Evolutionary conservation across 2,329 filamentous ascomycete genomes (phyloP).

Genomic region (Leptographium procerum): DNA sequence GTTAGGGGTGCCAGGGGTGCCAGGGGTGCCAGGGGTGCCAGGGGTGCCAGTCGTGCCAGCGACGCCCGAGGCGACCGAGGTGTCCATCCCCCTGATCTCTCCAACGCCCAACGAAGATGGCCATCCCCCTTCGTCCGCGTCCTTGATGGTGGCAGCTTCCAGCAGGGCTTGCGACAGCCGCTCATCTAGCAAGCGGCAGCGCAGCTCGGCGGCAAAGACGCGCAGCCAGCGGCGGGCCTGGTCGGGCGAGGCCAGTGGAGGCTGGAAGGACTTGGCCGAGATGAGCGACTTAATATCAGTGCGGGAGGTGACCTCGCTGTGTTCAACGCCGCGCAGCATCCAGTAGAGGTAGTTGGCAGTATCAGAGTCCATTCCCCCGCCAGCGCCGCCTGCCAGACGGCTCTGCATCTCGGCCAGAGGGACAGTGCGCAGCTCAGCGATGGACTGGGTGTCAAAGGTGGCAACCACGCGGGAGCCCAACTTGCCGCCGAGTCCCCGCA

Average conservation of each 20-base stretch:
- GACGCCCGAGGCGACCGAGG: neutral
- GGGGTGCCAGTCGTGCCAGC: neutral
- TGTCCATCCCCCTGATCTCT: constrained; percentile 53
- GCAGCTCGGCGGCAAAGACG: constrained; percentile 89
- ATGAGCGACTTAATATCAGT: constrained; percentile 97
- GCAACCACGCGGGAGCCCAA: constrained; percentile 75
- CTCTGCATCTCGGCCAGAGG: constrained; percentile 65
- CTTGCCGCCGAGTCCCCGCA: constrained; percentile 90
- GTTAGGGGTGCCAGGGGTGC: too few species aligned
- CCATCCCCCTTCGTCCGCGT: constrained; percentile 42
- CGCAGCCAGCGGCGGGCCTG: constrained; percentile 76
- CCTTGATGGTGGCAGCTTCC: constrained; percentile 1
- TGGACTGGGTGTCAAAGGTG: constrained; percentile 69
- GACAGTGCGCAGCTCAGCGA: constrained; percentile 63
- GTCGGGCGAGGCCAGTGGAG: constrained; percentile 64
- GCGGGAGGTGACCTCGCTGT: constrained; percentile 76
- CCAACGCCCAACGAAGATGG: too few species aligned
- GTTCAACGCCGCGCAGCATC: constrained; percentile 74
- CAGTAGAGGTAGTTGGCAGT: constrained; percentile 79
- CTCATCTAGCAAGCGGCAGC: constrained; percentile 79
- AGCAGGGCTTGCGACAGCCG: constrained; percentile 28
- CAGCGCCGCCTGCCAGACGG: constrained; percentile 46
- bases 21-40: neutral
- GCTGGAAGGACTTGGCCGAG: constrained; percentile 88
- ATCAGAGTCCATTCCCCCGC: constrained; percentile 40